Evolutionary conservation across 108 stramenopile genomes (phyloP).

Genomic region (Epipyxis sp.): DNA sequence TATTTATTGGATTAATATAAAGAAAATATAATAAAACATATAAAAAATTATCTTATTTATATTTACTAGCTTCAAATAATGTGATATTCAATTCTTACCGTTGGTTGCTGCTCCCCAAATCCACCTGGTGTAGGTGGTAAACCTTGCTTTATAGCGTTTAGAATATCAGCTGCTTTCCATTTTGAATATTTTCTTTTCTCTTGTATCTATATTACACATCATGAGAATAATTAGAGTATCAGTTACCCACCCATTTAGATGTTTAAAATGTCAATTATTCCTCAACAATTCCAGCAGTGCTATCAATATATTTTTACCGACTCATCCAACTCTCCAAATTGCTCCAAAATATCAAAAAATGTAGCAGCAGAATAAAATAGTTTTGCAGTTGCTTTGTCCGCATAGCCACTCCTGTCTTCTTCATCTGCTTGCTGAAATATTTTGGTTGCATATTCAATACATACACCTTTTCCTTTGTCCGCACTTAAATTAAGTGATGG

Average conservation of each 20-base stretch:
- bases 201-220: conserved; percentile 2
- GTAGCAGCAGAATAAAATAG: conserved; percentile 83
- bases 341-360: conserved; percentile 80
- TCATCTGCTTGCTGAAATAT: conserved; percentile 79
- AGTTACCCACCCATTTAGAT: too few relatives aligned
- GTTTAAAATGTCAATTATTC: too few relatives aligned
- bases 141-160: conserved; percentile 86
- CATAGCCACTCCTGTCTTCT: conserved; percentile 69
- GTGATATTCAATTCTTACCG: too few relatives aligned
- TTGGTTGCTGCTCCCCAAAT: conserved; percentile 44
- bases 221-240: too few relatives aligned
- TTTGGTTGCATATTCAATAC: conserved; percentile 30
- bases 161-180: conserved; percentile 87
- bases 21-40: background rate
- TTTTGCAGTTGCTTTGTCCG: conserved; percentile 72
- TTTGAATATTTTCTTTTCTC: conserved; percentile 66
- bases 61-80: too few relatives aligned
- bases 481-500: background rate
- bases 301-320: background rate
- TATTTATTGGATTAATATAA: background rate
- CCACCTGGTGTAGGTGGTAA: conserved; percentile 69
- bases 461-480: conserved; percentile 15
- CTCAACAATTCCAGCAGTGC: too few relatives aligned
- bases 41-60: too few relatives aligned
- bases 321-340: conserved; percentile 59